Base-by-base conservation (phyloP, 1,284 basidiomycete genomes). In the Cryptococcus wingfieldii region DNA sequence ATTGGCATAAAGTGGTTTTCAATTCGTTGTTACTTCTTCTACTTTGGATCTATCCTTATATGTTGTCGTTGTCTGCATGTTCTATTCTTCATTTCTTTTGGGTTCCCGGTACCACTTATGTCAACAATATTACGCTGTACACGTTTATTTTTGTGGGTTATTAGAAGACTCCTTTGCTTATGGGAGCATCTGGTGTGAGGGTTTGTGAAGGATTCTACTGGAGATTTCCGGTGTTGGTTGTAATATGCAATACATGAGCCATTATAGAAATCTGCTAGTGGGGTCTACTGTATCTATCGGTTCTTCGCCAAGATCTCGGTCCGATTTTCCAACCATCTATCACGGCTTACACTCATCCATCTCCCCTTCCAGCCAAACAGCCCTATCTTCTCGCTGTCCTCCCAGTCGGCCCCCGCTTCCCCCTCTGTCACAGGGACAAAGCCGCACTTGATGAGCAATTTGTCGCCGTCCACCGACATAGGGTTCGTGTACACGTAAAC, bases 401-500 rank as follows among this genome's bases (percentile, higher is more conserved):
- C 53, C 45, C 4, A 28, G 16, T 46, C 42, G 18, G 13, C 38
- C 7, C 39, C 38, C 9, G 49, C n/a, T 31, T 54, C 45, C 12
- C 25, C 31, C 34, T 37, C 8, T n/a, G 38, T 19, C 6, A 49
- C 31, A n/a, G 38, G 51, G 9, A 14, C 25, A 47, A 89, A 90
- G 16, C 84, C 84, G 25, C 77, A 69, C 47, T 79, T 76, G 47
- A 67, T 74, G 54, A 86, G 71, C 27, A 81, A 72, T 4, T 74
- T 58, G 19, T 79, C 73, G 1, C 55, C 56, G 27, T 56, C 62
- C 7, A 51, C 48, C n/a, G 81, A 72, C 60, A 87, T 86, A 1
- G 75, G 71, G 34, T 79, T 71, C 13, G 88, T 77, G 3, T 83
- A 78, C 1, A 82, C 83, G 25, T 83, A 80, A 0, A 74, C 63